Percentiles rank a stretch among this genome's conserved stretches.
These are phyloP conservation scores for Diospyros kaki DNA, from an alignment of 148 eudicot species.

Conservation along the genomic window DNA sequence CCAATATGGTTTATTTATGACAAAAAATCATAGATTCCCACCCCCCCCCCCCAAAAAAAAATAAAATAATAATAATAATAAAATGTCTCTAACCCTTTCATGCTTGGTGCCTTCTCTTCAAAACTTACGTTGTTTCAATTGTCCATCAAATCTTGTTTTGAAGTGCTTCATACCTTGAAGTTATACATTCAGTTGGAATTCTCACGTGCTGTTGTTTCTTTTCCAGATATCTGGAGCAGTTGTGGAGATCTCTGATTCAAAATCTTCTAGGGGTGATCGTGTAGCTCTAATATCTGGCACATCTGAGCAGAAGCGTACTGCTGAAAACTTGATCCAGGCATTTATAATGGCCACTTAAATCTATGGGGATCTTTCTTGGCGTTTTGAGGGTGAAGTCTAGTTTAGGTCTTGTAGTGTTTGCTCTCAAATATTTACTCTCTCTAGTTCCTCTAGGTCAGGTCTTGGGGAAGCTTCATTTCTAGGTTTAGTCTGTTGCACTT, in stretches of 20 bases:
- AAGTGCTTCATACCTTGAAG: not conserved
- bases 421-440: slow-evolving; percentile 18
- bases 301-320: slow-evolving; percentile 84
- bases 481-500: slow-evolving; percentile 12
- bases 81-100: no score
- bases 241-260: slow-evolving; percentile 78
- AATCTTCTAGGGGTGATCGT: slow-evolving; percentile 78
- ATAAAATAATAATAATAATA: no score
- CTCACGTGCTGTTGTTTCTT: slow-evolving; percentile 22
- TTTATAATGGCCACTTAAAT: slow-evolving; percentile 74
- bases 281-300: slow-evolving; percentile 80
- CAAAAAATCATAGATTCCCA: not conserved
- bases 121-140: no score
- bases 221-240: slow-evolving; percentile 88
- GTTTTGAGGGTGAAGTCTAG: slow-evolving; percentile 30
- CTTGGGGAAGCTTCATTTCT: slow-evolving; percentile 15
- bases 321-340: slow-evolving; percentile 88
- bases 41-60: no score
- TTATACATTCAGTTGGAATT: not conserved
- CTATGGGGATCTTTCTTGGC: slow-evolving; percentile 24
- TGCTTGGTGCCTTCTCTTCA: no score
- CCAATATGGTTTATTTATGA: not conserved
- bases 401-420: slow-evolving; percentile 25
- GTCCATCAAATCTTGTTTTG: not conserved
- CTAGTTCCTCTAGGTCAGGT: slow-evolving; percentile 34